Evolutionary conservation across 129 eudicot species (phyloP), one percentile per base, ranked within the genome.

Genomic region (Flaveria trinervia): DNA sequence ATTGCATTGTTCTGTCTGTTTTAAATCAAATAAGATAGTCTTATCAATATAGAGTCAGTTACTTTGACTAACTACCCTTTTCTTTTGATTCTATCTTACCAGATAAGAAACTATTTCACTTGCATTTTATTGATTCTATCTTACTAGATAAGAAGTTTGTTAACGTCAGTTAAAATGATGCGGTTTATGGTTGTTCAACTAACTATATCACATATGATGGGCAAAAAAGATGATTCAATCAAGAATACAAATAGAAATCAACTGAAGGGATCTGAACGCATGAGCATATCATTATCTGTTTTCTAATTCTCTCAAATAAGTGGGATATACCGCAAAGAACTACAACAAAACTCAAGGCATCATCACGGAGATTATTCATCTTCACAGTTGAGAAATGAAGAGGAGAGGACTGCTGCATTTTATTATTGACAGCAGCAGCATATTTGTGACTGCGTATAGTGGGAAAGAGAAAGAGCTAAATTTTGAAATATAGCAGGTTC

Each of bases 1-100:
- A 73, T 68, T 77, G 79, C 83, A 80, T 55, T 81, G 65, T 71
- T 52, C 78, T 69, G 70, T 72, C 16, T 23, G 62, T 73, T 60
- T 61, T 61, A 81, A 70, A 77, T 33, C 56, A 65, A 70, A 62
- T 59, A 79, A 68, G 45, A 64, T 68, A 71, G 54, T 71, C 55
- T 68, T 68, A 59, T 51, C 9, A 3, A 18, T 17, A 68, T 33
- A 2, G 8, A 60, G 78, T 16, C 45, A n/a, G 30, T 52, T 60
- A 17, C 55, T 78, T 73, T 55, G 12, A 48, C 61, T 25, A 16
- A 66, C 50, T 9, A 48, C 22, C 81, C 25, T 76, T 71, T 8
- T 17, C 23, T 76, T 59, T 44, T 13, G 46, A 12, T 18, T 33
- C 79, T 22, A 20, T 75, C 51, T 28, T 33, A 55, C 49, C 55